Evolutionary conservation across 768 basidiomycete species (phyloP), one percentile per base, ranked within the genome.

Genomic region (Sarcomyxa edulis): DNA sequence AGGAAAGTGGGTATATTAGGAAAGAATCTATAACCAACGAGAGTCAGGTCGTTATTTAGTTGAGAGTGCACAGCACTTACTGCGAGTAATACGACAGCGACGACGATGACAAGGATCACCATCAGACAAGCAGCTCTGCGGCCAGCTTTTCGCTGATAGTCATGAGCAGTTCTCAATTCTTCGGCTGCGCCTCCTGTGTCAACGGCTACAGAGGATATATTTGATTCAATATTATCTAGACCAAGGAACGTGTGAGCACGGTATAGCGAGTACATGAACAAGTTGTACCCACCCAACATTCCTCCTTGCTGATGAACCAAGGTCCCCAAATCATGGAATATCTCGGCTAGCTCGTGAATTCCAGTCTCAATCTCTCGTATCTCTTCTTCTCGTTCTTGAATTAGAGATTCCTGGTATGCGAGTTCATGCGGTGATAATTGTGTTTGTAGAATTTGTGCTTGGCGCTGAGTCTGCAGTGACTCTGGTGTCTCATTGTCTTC

Each of bases 301-400:
- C 78, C 77, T 9, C 94, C 94, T 58, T 99, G 96, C 56, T 97
- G 90, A 43, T 81, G 78, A 1, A 99, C 94, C 32, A 99, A 71
- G 11, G 92, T 94, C 30, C 94, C 95, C 32, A 99, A 66, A 61
- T 98, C 94, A 35, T 88, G 78, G 72, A 99, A 98, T 54, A 99
- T 97, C 61, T 97, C 91, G 19, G 88, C 78, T 32, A 99, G 63
- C 59, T 99, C 95, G 52, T 95, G 91, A 39, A 99, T 97, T 6
- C 96, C 95, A 6, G 79, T 82, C 61, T 99, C 96, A 36, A 99
- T 99, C 55, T 97, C 93, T 35, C 87, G 78, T 39, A 98, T 98
- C 53, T 98, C 96, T 0, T 71, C 72, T 58, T 99, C 95, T 12
- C 96, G 84, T 55, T 99, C 96, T 36, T 85, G 82, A 37, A 96